Evolutionary conservation across 2,329 filamentous ascomycete species (phyloP), one percentile per base, ranked within the genome.

Genomic region (Colletotrichum musae): DNA sequence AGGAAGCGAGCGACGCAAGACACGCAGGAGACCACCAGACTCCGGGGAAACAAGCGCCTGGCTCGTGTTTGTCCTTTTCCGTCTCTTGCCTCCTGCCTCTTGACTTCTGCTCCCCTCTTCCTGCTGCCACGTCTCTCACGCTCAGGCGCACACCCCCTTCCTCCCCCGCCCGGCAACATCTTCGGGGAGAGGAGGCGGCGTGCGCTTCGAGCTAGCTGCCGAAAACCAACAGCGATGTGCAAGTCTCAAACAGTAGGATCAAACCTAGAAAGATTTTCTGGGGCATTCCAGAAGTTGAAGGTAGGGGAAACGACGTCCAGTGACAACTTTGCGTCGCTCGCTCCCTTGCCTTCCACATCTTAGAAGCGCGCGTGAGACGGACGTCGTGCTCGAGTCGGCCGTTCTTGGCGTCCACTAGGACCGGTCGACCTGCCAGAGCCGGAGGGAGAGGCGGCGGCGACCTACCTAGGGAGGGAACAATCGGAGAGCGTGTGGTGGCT

Each of bases 281-380:
- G 48, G 62, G 61, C 45, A 66, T 70, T 67, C 63, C 62, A 61
- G 56, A 70, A 61, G 32, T 47, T 13, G 9, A 24, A 36, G 32
- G 32, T 36, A 10, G 32, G 50, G 48, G 28, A 16, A 41, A 53
- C 43, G 18, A 50, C 48, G 12, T n/a, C 26, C 26, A 59, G 13
- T 43, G 21, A 28, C 39, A 58, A 16, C 15, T 41, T 36, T 7
- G 28, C 15, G 41, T 66, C 32, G 50, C 32, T 56, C 54, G 45
- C 43, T 56, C 61, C 54, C 41, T 36, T 36, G 10, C 7, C 32
- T 26, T 54, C 32, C 24, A 32, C n/a, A 41, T 6, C 45, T 16
- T 62, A 50, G 36, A n/a, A 54, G 39, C 39, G 24, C 54, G 28
- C 51, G 53, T 47, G 18, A 24, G 43, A 50, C 21, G 26, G 56